Evolutionary conservation across 1,284 basidiomycete species (phyloP).

Genomic region (Melampsora americana): DNA sequence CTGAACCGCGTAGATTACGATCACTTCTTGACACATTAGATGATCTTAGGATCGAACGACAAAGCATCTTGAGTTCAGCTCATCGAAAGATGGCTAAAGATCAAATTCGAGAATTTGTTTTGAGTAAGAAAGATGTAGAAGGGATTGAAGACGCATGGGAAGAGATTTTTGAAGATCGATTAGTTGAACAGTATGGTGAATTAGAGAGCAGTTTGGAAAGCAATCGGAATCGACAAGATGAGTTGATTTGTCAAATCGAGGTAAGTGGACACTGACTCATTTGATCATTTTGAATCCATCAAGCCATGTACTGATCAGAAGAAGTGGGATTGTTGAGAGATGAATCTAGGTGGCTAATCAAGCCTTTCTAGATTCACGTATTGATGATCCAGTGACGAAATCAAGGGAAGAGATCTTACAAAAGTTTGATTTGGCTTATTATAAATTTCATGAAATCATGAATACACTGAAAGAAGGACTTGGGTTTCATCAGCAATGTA

Average conservation of each 20-base stretch:
- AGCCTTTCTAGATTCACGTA: slow-evolving; percentile 19
- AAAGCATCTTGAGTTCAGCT: slow-evolving; percentile 8
- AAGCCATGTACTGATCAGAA: background rate
- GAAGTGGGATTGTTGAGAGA: background rate
- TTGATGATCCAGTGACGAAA: slow-evolving; percentile 19
- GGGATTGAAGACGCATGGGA: slow-evolving; percentile 15
- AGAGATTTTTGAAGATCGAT: slow-evolving; percentile 17
- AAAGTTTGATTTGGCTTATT: slow-evolving; percentile 22
- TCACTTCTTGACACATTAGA: slow-evolving; percentile 36
- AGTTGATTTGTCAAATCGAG: slow-evolving; percentile 5
- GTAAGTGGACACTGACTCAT: slow-evolving; percentile 19
- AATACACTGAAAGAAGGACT: slow-evolving; percentile 24
- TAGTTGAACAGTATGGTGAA: slow-evolving; percentile 7
- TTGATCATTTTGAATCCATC: background rate
- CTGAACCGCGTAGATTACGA: slow-evolving; percentile 14
- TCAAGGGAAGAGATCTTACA: slow-evolving; percentile 30
- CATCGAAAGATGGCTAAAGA: slow-evolving; percentile 7
- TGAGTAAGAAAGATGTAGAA: slow-evolving; percentile 9
- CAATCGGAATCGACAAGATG: slow-evolving; percentile 12
- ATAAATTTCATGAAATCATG: slow-evolving; percentile 29
- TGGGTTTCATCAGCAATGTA: slow-evolving; percentile 37
- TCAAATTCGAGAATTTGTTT: slow-evolving; percentile 1
- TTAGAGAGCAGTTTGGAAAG: slow-evolving; percentile 8
- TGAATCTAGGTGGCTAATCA: slow-evolving; percentile 23
- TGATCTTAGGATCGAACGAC: slow-evolving; percentile 19